Percentiles rank a stretch among this genome's conserved stretches.
These are phyloP conservation scores for Geotrichum macrosporum DNA, from an alignment of 1,139 yeast genomes.

Conservation along the genomic window DNA sequence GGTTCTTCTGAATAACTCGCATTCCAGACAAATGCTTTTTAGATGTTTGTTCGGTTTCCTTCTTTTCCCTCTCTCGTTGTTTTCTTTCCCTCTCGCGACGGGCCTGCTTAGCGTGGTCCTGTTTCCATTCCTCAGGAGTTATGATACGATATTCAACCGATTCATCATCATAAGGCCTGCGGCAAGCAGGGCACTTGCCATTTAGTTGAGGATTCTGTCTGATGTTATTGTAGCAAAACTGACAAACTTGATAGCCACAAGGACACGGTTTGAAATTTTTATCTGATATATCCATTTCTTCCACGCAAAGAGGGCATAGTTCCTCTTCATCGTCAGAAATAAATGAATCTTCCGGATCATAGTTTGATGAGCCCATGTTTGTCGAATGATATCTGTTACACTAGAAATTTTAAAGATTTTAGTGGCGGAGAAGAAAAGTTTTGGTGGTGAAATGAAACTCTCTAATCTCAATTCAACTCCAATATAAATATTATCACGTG, in stretches of 20 bases:
- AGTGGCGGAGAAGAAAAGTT: no score
- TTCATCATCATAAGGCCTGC: constrained; percentile 89
- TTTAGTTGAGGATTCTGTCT: constrained; percentile 74
- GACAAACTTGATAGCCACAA: constrained; percentile 97
- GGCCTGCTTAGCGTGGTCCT: constrained; percentile 23
- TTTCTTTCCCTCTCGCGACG: constrained; percentile 53
- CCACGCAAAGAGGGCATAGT: constrained; percentile 80
- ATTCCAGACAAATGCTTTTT: constrained; percentile 94
- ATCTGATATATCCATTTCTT: constrained; percentile 89
- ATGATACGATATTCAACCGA: constrained; percentile 81
- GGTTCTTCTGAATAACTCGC: constrained; percentile 94
- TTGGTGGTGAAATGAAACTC: no score
- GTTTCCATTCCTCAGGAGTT: constrained; percentile 64
- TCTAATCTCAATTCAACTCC: no score
- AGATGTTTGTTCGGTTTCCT: constrained; percentile 68
- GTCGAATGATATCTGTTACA: no score
- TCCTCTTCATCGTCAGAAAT: constrained; percentile 81
- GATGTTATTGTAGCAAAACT: constrained; percentile 95
- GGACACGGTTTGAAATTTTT: constrained; percentile 98
- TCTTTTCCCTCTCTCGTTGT: constrained; percentile 85
- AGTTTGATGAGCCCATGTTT: constrained; percentile 26
- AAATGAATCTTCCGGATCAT: constrained; percentile 44
- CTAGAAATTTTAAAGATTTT: no score
- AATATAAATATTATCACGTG: no score
- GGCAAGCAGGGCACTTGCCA: constrained; percentile 97